Conservation (phyloP, 2,329 filamentous ascomycete genomes). For the Colletotrichum spinosum region DNA sequence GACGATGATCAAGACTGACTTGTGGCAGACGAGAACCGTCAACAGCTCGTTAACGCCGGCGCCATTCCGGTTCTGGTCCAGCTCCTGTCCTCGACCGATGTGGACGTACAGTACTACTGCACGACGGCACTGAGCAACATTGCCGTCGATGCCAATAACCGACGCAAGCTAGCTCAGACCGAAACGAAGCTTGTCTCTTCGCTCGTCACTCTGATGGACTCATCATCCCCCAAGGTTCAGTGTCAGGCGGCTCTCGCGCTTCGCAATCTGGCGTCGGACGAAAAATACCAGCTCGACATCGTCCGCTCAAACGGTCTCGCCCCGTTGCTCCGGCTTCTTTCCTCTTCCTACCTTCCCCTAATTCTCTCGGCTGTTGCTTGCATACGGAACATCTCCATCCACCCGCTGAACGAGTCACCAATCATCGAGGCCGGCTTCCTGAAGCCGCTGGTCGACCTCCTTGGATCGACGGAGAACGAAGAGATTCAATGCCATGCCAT, state of each 20-base stretch:
- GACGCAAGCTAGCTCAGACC: slow-evolving; percentile 89
- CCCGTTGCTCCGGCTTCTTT: slow-evolving; percentile 87
- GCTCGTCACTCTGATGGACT: slow-evolving; percentile 96
- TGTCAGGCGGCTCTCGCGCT: slow-evolving; percentile 96
- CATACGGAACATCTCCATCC: slow-evolving; percentile 98
- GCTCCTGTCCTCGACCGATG: slow-evolving; percentile 90
- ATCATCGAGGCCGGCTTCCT: slow-evolving; percentile 98
- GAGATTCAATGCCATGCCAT: slow-evolving; percentile 99
- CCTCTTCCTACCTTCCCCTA: slow-evolving; percentile 94
- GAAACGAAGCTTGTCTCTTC: slow-evolving; percentile 94
- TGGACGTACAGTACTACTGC: slow-evolving; percentile 99
- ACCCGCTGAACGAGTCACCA: slow-evolving; percentile 96
- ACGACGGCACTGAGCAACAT: slow-evolving; percentile 99
- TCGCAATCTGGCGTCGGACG: slow-evolving; percentile 94
- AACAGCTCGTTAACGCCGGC: slow-evolving; percentile 95
- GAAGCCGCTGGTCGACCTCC: slow-evolving; percentile 90
- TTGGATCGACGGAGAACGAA: slow-evolving; percentile 96
- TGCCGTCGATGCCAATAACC: slow-evolving; percentile 90
- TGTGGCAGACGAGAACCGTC: slow-evolving; percentile 87
- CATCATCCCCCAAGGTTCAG: slow-evolving; percentile 95
- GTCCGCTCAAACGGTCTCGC: slow-evolving; percentile 88
- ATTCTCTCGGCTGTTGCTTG: slow-evolving; percentile 97
- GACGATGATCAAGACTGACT: slow-evolving; percentile 35
- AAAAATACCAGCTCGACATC: slow-evolving; percentile 98
- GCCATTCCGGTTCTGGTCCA: slow-evolving; percentile 98